phyloP scores from a whole-genome alignment of 2,329 filamentous ascomycete species.

The Exophiala phaeomuriformis region DNA sequence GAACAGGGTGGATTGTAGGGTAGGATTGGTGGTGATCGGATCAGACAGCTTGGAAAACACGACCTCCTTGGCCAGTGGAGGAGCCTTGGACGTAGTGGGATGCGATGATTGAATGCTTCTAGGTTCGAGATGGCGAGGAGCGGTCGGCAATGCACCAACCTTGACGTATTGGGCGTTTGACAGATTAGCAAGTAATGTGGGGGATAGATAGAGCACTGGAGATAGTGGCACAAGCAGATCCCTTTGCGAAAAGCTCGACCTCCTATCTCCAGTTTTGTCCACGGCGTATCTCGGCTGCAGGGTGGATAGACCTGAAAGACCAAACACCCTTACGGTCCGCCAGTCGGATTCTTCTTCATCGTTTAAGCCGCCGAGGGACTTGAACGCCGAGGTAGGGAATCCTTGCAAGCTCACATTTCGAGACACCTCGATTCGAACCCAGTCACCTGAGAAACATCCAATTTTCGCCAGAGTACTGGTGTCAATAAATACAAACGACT shows the following conservation, averaged over 20 bases:
- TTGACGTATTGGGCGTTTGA: conserved; percentile 70
- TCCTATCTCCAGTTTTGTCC: conserved; percentile 42
- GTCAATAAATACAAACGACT: conserved; percentile 82
- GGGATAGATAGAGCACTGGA: conserved; percentile 69
- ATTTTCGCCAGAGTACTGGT: conserved; percentile 78
- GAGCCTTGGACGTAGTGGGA: conserved; percentile 36
- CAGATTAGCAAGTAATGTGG: conserved; percentile 78
- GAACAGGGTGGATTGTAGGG: conserved; percentile 77
- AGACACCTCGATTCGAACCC: conserved; percentile 76
- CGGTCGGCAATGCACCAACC: conserved; percentile 53
- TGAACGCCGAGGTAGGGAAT: conserved; percentile 22
- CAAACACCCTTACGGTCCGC: conserved; percentile 82
- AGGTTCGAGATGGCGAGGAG: conserved; percentile 19
- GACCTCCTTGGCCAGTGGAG: conserved; percentile 65
- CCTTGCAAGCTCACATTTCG: conserved; percentile 51
- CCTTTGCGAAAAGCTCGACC: conserved; percentile 49
- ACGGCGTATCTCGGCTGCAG: conserved; percentile 52
- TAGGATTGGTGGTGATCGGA: conserved; percentile 75
- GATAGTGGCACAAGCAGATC: conserved; percentile 39
- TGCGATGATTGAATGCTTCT: conserved; percentile 13
- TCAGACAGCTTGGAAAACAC: conserved; percentile 83
- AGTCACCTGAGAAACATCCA: conserved; percentile 95
- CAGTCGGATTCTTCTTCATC: conserved; percentile 60
- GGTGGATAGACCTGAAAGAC: conserved; percentile 60
- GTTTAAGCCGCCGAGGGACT: conserved; percentile 21